Conservation (phyloP, 2,329 filamentous ascomycete genomes). For the Claviceps digitariae region DNA sequence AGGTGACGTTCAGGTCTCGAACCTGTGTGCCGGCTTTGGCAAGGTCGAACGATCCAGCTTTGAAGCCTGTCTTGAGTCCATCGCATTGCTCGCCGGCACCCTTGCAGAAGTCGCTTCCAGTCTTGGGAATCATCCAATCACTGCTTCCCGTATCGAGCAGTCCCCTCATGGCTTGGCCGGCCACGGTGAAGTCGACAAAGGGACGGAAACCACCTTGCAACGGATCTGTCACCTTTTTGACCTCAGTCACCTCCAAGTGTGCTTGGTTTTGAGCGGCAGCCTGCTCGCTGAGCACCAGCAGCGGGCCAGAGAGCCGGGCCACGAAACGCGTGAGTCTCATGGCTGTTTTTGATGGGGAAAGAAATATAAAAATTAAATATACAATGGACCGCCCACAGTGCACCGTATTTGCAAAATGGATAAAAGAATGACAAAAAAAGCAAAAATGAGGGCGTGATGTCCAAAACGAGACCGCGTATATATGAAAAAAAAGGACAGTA, state of each 20-base stretch:
- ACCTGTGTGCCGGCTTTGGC: background rate
- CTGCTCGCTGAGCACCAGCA: background rate
- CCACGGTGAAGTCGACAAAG: constrained; percentile 2
- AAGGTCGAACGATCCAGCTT: background rate
- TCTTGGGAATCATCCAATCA: background rate
- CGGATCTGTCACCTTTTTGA: background rate
- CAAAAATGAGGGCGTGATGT: background rate
- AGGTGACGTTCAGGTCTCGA: background rate
- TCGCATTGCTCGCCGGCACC: background rate
- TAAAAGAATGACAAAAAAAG: background rate
- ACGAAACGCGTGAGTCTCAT: background rate
- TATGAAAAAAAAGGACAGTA: background rate
- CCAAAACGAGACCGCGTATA: too few species aligned
- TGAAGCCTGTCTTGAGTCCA: background rate
- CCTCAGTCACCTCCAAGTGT: background rate
- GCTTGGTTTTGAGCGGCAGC: background rate
- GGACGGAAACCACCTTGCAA: background rate
- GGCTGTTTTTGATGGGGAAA: background rate
- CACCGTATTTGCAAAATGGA: too few species aligned
- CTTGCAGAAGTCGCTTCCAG: background rate
- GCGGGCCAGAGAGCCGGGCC: background rate
- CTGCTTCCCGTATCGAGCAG: constrained; percentile 3
- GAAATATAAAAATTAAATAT: background rate
- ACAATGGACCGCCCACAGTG: background rate
- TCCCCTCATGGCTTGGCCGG: background rate